Conservation (phyloP, 176 grass and related monocot genomes). For the Avena sativa region DNA sequence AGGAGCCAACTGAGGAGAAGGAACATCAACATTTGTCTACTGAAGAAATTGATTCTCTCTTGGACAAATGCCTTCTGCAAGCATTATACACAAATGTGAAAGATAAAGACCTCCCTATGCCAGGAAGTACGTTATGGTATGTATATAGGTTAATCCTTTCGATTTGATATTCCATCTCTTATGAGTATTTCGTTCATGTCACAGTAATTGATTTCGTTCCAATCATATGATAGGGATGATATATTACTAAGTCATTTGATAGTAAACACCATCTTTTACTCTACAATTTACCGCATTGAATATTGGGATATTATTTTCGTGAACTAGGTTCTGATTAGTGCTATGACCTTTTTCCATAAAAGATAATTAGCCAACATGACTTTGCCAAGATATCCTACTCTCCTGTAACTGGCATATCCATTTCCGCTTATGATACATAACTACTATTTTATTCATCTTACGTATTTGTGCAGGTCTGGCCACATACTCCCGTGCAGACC, state of each 20-base stretch:
- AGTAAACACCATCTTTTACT: not conserved
- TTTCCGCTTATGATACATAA: not conserved
- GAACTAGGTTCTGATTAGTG: not conserved
- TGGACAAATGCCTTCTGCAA: slow-evolving; percentile 93
- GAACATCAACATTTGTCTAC: slow-evolving; percentile 64
- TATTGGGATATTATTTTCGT: not conserved
- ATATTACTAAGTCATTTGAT: too few species aligned
- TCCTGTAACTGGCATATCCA: not conserved
- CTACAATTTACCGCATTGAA: not conserved
- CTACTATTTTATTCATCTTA: not conserved
- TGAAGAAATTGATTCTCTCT: slow-evolving; percentile 88
- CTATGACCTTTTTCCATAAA: slow-evolving; percentile 4
- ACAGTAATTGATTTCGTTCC: not conserved
- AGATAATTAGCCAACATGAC: not conserved
- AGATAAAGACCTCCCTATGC: slow-evolving; percentile 90
- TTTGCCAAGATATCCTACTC: slow-evolving; percentile 20
- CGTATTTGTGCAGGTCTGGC: slow-evolving; percentile 68
- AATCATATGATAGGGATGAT: not conserved
- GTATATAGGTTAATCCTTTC: not conserved
- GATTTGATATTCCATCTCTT: not conserved
- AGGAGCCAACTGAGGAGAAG: slow-evolving; percentile 65
- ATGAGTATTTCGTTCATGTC: not conserved
- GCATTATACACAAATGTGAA: slow-evolving; percentile 82
- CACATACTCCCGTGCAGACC: slow-evolving; percentile 93
- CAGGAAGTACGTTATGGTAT: slow-evolving; percentile 90